Conservation (phyloP, 495 filamentous ascomycete genomes). For the Aspergillus heteromorphus region DNA sequence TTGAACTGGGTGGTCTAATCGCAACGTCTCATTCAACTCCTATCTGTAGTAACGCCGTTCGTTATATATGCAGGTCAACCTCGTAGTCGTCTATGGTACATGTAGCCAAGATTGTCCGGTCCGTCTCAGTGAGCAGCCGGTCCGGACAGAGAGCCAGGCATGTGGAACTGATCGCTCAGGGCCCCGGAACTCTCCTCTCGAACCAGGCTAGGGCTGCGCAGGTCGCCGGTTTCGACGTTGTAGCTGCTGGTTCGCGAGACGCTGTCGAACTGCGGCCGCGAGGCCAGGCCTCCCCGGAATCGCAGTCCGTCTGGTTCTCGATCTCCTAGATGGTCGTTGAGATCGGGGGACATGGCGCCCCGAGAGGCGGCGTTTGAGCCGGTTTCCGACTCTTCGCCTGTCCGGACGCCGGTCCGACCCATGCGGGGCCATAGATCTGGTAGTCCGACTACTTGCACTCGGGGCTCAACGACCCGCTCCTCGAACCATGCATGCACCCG, state of each 20-base stretch:
- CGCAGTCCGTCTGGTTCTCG: slow-evolving; percentile 31
- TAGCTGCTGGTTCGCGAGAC: slow-evolving; percentile 36
- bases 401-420: slow-evolving; percentile 41
- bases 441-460: slow-evolving; percentile 90
- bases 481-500: slow-evolving; percentile 95
- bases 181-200: slow-evolving; percentile 28
- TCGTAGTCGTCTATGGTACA: slow-evolving; percentile 3
- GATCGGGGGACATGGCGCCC: slow-evolving; percentile 28
- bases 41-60: neutral
- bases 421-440: slow-evolving; percentile 92
- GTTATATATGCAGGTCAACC: neutral
- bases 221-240: slow-evolving; percentile 32
- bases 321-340: slow-evolving; percentile 18
- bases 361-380: slow-evolving; percentile 36
- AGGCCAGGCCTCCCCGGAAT: slow-evolving; percentile 29
- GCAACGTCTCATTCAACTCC: neutral
- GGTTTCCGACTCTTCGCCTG: slow-evolving; percentile 41
- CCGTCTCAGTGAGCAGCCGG: neutral
- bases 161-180: slow-evolving; percentile 29
- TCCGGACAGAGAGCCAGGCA: slow-evolving; percentile 17
- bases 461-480: slow-evolving; percentile 88
- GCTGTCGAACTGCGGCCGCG: slow-evolving; percentile 29
- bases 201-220: slow-evolving; percentile 33
- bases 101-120: neutral
- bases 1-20: neutral